Conservation (phyloP, 305 asterid genomes). For the Fraxinus dipetala region DNA sequence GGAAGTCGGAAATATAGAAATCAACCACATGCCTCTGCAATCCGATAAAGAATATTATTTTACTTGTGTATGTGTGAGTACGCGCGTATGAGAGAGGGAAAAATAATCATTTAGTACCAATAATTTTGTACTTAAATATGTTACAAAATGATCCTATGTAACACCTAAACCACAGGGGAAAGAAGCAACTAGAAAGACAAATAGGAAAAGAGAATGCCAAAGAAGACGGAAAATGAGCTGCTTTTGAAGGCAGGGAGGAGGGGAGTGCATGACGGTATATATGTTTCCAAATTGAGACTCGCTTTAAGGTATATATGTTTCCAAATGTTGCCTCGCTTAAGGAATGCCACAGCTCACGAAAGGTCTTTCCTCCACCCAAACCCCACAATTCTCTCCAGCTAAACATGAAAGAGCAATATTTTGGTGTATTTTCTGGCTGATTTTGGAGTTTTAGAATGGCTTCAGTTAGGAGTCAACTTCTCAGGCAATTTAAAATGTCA, state of each 20-base stretch:
- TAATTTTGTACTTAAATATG: background rate
- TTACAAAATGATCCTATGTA: background rate
- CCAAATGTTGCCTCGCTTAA: background rate
- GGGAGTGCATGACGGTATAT: background rate
- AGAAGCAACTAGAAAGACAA: background rate
- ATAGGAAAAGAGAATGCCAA: background rate
- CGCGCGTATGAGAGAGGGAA: background rate
- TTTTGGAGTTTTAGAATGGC: background rate
- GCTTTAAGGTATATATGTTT: background rate
- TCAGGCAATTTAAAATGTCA: background rate
- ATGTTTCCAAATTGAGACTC: background rate
- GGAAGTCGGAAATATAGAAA: constrained; percentile 80
- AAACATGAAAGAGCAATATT: background rate
- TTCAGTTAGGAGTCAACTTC: background rate
- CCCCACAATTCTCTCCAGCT: background rate
- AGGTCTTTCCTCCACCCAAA: background rate
- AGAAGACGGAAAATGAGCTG: background rate
- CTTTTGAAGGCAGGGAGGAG: background rate
- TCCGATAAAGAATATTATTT: constrained; percentile 2
- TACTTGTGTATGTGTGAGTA: background rate
- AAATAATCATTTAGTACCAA: background rate
- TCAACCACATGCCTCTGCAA: constrained; percentile 75
- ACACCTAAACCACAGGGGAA: background rate
- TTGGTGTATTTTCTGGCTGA: background rate
- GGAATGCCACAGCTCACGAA: background rate